Percentiles rank a stretch among this genome's conserved stretches.
Evolutionary conservation across 306 rosid species (phyloP).

Genomic region (Cicer judaicum): DNA sequence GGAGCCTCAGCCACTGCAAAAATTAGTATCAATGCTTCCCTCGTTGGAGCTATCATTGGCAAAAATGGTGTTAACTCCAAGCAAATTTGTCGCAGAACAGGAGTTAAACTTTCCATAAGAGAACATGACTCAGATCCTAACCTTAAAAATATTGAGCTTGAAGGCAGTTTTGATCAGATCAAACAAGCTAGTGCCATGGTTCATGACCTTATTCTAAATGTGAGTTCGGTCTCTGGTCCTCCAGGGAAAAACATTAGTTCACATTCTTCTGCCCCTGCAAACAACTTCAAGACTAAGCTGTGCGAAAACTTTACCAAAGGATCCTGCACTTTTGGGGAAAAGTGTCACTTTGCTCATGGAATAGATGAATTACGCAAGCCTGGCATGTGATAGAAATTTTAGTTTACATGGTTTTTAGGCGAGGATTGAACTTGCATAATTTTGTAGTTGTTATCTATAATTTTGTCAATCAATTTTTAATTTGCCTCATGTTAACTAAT

Average conservation of each 20-base stretch:
- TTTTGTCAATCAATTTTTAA: conserved; percentile 28
- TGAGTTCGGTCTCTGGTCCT: conserved; percentile 60
- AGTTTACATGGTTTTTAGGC: conserved; percentile 33
- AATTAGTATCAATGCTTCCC: conserved; percentile 80
- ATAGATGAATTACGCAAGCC: conserved; percentile 67
- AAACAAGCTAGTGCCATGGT: conserved; percentile 88
- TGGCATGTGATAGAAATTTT: conserved; percentile 47
- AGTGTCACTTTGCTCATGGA: conserved; percentile 93
- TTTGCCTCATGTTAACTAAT: conserved; percentile 32
- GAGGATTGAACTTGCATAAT: conserved; percentile 43
- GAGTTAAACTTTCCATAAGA: conserved; percentile 76
- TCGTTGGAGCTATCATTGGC: conserved; percentile 87
- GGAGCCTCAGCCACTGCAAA: conserved; percentile 85
- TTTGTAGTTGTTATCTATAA: conserved; percentile 30
- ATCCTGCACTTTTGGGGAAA: conserved; percentile 83
- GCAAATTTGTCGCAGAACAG: conserved; percentile 83
- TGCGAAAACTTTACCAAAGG: conserved; percentile 79
- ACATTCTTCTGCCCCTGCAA: conserved; percentile 41
- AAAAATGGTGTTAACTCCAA: conserved; percentile 81
- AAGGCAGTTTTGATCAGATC: conserved; percentile 68
- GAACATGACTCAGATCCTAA: conserved; percentile 78
- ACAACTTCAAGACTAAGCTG: conserved; percentile 78
- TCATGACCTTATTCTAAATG: conserved; percentile 70
- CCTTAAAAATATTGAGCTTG: conserved; percentile 83
- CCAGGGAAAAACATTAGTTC: conserved; percentile 49